Evolutionary conservation across 225 moss, liverwort and hornwort genomes (phyloP), one percentile per base, ranked within the genome.

Genomic region (Straminergon stramineum): DNA sequence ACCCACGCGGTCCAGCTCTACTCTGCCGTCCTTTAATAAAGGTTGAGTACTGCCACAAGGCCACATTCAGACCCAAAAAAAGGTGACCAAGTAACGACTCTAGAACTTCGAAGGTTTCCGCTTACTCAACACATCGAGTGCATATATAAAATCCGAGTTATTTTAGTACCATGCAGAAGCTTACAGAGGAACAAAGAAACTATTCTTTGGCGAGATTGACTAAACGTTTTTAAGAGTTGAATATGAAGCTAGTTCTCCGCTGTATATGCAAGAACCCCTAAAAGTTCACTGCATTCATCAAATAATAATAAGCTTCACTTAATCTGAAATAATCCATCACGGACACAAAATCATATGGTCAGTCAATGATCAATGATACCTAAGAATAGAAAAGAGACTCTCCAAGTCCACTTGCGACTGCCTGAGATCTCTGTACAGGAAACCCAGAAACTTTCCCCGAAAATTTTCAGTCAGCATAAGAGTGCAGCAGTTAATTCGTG

Each of bases 341-440:
- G 37, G 32, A 77, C 58, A 86, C 74, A 37, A 35, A 77, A 83
- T 75, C 34, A 70, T 83, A 64, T 4, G 27, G 43, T 87, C 84
- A 89, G 71, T 55, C 76, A 87, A 71, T 66, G 79, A 88, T 83
- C 45, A 79, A 78, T 61, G 57, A 76, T 93, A 98, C 98, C 95
- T 91, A 81, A 98, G 96, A 87, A 98, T 98, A 77, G 91, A 91
- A 88, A 98, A 98, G 55, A 98, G 91, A 86, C 97, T 95, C 90
- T 98, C 98, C 94, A 98, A 91, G 90, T 98, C 98, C 92, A 98
- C 97, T 92, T 96, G 94, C 41, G 98, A 98, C 91, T 98, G 97
- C 89, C 98, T 94, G 58, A 98, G 93, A 93, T 97, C 98, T 94
- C 98, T 95, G 90, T 98, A 98, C 43, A 98, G 93, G 90, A 94